These are phyloP conservation scores for Phoma sp. DNA, from an alignment of 2,329 filamentous ascomycete genomes.

Conservation along the genomic window DNA sequence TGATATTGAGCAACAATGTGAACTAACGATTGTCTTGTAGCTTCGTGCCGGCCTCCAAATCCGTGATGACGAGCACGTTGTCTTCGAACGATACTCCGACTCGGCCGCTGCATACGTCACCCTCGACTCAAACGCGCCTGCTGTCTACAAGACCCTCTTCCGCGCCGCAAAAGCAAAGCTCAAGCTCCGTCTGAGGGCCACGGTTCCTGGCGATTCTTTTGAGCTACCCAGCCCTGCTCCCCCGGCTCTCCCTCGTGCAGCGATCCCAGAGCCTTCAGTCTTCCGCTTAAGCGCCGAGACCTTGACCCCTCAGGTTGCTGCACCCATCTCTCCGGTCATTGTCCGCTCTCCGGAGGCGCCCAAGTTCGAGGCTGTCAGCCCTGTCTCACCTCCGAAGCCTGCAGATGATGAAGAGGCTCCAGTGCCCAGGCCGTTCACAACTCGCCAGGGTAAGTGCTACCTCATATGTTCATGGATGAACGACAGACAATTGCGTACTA, in stretches of 20 bases:
- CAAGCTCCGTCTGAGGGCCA: constrained; percentile 89
- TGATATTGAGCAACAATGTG: not conserved
- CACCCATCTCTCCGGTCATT: constrained; percentile 38
- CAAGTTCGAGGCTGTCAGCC: constrained; percentile 30
- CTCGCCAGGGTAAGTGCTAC: constrained; percentile 39
- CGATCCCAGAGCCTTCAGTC: constrained; percentile 27
- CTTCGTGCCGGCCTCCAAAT: constrained; percentile 73
- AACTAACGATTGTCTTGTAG: constrained; percentile 33
- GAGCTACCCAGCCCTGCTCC: constrained; percentile 27
- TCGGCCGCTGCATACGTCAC: constrained; percentile 82
- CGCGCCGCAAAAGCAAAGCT: constrained; percentile 97
- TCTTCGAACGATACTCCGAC: constrained; percentile 94
- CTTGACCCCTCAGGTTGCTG: constrained; percentile 27
- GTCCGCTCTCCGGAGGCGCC: constrained; percentile 34
- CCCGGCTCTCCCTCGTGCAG: constrained; percentile 10
- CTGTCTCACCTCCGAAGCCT: constrained; percentile 32
- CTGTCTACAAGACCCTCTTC: constrained; percentile 96
- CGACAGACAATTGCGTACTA: constrained; percentile 9
- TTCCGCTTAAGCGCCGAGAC: constrained; percentile 41
- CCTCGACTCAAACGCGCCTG: constrained; percentile 77
- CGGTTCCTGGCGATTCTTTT: constrained; percentile 62
- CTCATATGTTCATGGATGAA: not conserved
- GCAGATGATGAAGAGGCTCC: constrained; percentile 49
- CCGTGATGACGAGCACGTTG: constrained; percentile 65
- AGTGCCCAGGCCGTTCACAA: constrained; percentile 51